Evolutionary conservation across 148 eudicot species (phyloP).

Genomic region (Rhododendron williamsianum): DNA sequence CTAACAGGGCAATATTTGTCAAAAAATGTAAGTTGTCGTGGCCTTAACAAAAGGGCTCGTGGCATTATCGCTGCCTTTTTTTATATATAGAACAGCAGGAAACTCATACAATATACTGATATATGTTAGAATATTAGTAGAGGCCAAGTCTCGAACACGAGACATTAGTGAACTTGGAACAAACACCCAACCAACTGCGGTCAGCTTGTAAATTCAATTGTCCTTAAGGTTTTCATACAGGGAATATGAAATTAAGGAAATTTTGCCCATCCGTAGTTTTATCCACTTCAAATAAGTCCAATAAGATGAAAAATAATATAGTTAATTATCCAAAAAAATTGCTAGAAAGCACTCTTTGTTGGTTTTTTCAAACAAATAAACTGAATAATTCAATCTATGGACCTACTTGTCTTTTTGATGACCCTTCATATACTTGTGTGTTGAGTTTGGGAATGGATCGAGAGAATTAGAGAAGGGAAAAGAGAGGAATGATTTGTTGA

Average conservation of each 20-base stretch:
- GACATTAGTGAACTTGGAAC: not conserved
- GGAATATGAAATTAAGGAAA: not conserved
- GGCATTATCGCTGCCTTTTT: too few relatives aligned
- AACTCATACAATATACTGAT: not conserved
- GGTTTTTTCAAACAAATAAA: not conserved
- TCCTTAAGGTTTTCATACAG: too few relatives aligned
- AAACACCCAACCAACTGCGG: not conserved
- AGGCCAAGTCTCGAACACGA: not conserved
- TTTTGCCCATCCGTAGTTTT: not conserved
- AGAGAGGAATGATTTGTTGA: not conserved
- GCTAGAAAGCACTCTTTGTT: not conserved
- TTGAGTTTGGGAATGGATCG: not conserved
- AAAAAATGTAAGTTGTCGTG: too few relatives aligned
- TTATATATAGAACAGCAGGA: not conserved
- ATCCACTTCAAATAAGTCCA: not conserved
- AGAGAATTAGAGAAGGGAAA: not conserved
- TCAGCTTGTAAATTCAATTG: not conserved
- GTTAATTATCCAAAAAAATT: too few relatives aligned
- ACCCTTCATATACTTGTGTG: not conserved
- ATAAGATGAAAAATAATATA: not conserved
- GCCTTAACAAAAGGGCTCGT: too few relatives aligned
- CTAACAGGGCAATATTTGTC: too few relatives aligned
- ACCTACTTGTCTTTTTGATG: not conserved
- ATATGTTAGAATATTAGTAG: not conserved
- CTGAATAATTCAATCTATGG: too few relatives aligned